Evolutionary conservation across 2,329 filamentous ascomycete genomes (phyloP), one percentile per base, ranked within the genome.

Genomic region (Hansfordia pulvinata): DNA sequence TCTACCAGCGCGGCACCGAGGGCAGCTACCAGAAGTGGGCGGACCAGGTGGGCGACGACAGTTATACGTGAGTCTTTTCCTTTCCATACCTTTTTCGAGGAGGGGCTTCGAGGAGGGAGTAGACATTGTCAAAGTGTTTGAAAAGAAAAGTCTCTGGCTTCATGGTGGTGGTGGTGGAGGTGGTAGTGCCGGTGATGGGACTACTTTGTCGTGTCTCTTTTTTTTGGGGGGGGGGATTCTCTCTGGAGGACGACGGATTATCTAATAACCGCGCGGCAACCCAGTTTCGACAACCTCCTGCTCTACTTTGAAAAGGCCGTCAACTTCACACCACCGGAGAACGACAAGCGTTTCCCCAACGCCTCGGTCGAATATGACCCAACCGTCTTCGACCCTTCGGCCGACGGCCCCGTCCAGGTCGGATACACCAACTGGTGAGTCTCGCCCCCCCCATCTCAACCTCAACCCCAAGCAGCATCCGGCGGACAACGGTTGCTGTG

Each of bases 381-480:
- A 7, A 40, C 40, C 4, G 40, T 41, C 3, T 56, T 55, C 20
- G 40, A 42, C 11, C 15, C 28, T 2, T 4, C 13, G 5, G 29
- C 21, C 3, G 46, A 44, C 4, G 49, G 48, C 1, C 56, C 59
- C 1, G 32, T 63, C 1, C 46, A 58, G 14, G 51, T 62, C 3
- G 52, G 55, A 0, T 62, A 50, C 30, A 30, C 50, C 4, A 56
- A 58, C 26, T 61, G 46, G n/a, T n/a, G n/a, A n/a, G n/a, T n/a
- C n/a, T n/a, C n/a, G n/a, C n/a, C n/a, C n/a, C n/a, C n/a, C n/a
- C n/a, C n/a, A n/a, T n/a, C n/a, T n/a, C n/a, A n/a, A n/a, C n/a
- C n/a, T n/a, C n/a, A n/a, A n/a, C n/a, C n/a, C n/a, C n/a, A n/a
- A n/a, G n/a, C n/a, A n/a, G n/a, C n/a, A n/a, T n/a, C n/a, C n/a